Base-by-base conservation (phyloP, 2,329 filamentous ascomycete genomes). In the Triangularia setosa region DNA sequence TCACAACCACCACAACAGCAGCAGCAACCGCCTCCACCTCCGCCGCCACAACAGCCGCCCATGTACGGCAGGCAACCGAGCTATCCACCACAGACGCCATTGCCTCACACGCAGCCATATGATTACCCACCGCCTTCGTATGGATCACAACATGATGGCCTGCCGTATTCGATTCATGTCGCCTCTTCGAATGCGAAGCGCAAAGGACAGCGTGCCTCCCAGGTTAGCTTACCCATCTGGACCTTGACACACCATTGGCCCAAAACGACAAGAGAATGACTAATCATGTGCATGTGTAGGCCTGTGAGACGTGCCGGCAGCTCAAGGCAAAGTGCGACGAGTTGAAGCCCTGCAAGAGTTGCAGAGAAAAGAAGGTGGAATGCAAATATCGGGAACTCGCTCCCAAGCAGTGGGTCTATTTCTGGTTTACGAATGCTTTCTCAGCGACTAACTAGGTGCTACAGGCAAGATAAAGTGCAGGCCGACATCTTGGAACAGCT, bases 251-350 rank as follows among this genome's bases (percentile, higher is more conserved):
- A 27, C 53, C 14, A 33, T 18, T 24, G 8, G 27, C 25, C 25
- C 54, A n/a, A n/a, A 53, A 18, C 24, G n/a, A 28, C 18, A 30
- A 18, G 18, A n/a, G 9, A 24, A 7, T 2, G 30, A 67, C 52
- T 33, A 30, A 7, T 3, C n/a, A 21, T 14, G 18, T 21, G n/a
- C 24, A 1, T 40, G 18, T 28, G 53, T 71, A 96, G 89, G 95
- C 95, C 40, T 99, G 95, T 77, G 93, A 96, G 73, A 91, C 90
- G 75, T 97, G 93, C 77, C 88, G 93, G 64, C 85, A 90, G 66
- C 84, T 94, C 44, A 97, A 96, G 77, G 92, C 92, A 14, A 96
- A 96, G 77, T 97, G 93, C 75, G 92, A 96, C 72, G 93, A 97
- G 79, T 88, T 88, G 11, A 88, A 90, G 69, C 93, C 90, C 1